Evolutionary conservation across 2,329 filamentous ascomycete species (phyloP).

Genomic region (Fusarium neocosmosporiellum): DNA sequence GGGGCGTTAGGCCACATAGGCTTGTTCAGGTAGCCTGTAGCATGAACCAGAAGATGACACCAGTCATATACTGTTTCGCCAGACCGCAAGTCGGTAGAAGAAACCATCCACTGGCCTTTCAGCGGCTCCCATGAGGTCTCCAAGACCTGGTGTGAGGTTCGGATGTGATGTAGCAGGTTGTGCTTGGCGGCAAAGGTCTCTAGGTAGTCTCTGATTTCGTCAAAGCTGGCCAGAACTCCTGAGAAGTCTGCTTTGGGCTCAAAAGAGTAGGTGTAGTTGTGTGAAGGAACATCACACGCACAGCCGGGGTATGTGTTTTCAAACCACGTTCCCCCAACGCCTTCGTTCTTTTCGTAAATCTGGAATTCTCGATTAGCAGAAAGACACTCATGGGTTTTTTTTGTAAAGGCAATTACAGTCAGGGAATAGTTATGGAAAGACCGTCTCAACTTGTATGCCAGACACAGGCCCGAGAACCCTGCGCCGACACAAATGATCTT

Average conservation of each 20-base stretch:
- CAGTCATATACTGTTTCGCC: background rate
- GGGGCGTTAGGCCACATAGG: constrained; percentile 3
- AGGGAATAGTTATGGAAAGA: constrained; percentile 12
- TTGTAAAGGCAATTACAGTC: background rate
- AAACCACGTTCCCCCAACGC: constrained; percentile 12
- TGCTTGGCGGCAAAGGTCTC: constrained; percentile 8
- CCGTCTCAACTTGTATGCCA: constrained; percentile 12
- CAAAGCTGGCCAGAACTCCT: background rate
- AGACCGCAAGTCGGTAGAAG: background rate
- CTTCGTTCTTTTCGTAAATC: constrained; percentile 20
- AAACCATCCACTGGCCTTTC: constrained; percentile 9
- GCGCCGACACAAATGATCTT: constrained; percentile 26
- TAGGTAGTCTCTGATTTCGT: constrained; percentile 6
- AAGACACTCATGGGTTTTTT: background rate
- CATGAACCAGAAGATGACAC: constrained; percentile 13
- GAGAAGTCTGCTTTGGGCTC: constrained; percentile 17
- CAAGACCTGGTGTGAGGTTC: background rate
- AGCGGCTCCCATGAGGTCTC: background rate
- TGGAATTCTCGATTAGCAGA: background rate
- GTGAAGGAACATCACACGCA: constrained; percentile 9
- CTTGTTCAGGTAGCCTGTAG: constrained; percentile 22
- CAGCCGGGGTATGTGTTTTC: constrained; percentile 12
- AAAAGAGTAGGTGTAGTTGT: constrained; percentile 19
- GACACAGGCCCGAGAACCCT: constrained; percentile 20
- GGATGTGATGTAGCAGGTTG: background rate